Base-by-base conservation (phyloP, 805 yeast genomes). In the Dipodascus geniculatus region DNA sequence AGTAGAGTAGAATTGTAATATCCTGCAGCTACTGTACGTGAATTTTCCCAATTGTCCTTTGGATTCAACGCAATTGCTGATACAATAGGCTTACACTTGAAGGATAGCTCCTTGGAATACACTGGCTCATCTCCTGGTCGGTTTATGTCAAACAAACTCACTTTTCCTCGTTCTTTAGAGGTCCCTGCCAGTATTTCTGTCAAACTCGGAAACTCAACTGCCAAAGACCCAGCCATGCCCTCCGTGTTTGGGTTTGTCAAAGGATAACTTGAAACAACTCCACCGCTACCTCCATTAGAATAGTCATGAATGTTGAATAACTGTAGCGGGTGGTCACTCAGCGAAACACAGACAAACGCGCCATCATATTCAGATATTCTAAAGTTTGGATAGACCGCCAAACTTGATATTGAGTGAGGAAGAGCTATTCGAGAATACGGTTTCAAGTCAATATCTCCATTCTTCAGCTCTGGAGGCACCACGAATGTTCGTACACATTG, bases 401-500 rank as follows among this genome's bases (percentile, higher is more conserved):
- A n/a, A 22, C 49, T 22, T 4, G 19, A 14, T 9, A 47, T 22
- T 9, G 49, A 14, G 49, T 23, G 24, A 22, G 49, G 31, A 4
- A 22, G 17, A 4, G 31, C 8, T 47, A 47, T 47, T 20, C 49
- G 24, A 14, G 24, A 23, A 22, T 47, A 47, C 9, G 49, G 49
- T 14, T 14, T 16, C 31, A 22, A 6, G 4, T 14, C 17, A 14
- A 14, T 22, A 14, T 47, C 31, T 9, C 19, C 14, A 20, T 20
- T 16, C 4, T 3, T 4, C n/a, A 47, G 23, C 4, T 47, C 28
- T 20, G 24, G 49, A 47, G 49, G 49, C 22, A 48, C 51, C 16
- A 61, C 55, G 49, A 58, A 58, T 23, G 59, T 49, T 23, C 63
- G 38, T 2, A 61, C 22, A 2, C 56, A 56, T 9, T 51, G 44